Evolutionary conservation across 2,329 filamentous ascomycete species (phyloP), one percentile per base, ranked within the genome.

Genomic region (Elsinoe ampelina): DNA sequence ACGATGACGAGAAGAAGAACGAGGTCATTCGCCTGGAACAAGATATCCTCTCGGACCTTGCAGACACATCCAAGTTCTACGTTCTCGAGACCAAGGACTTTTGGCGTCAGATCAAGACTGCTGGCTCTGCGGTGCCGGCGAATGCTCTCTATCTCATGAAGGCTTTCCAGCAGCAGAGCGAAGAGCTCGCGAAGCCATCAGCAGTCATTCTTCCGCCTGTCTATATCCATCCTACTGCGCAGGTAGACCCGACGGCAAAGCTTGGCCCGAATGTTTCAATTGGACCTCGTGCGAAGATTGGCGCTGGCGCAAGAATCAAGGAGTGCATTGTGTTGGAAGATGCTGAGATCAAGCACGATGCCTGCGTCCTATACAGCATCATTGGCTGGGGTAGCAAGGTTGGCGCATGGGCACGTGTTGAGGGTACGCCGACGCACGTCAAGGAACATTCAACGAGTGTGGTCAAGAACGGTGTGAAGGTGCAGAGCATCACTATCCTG

Each of bases 41-140:
- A 75, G 93, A 98, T 70, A 95, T 97, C 54, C 81, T 98, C 59
- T 87, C 90, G 54, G 92, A 97, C 68, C 84, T 97, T 67, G 92
- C 93, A 60, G 93, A 97, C 74, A 95, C 83, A 81, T 93, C 95
- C 75, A 89, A 93, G 72, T 98, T 98, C 78, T 97, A 90, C 74
- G 93, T 97, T 32, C 87, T 95, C 72, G 93, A 98, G 77, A 97
- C 92, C 63, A 95, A 95, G 77, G 93, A 97, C 72, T 98, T 98
- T 74, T 98, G 93, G 93, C 89, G 93, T 65, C 93, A 98, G 79
- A 97, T 98, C 81, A 98, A 98, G 82, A 96, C 93, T 1, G 93
- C 93, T 59, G 93, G 93, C 59, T 97, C 92, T 5, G 93, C 93
- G 51, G 90, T 98, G 26, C 93, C 93, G 13, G 93, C 93, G 61